These are phyloP conservation scores for Paraphoma sp. DNA, from an alignment of 2,329 filamentous ascomycete species.

Conservation along the genomic window DNA sequence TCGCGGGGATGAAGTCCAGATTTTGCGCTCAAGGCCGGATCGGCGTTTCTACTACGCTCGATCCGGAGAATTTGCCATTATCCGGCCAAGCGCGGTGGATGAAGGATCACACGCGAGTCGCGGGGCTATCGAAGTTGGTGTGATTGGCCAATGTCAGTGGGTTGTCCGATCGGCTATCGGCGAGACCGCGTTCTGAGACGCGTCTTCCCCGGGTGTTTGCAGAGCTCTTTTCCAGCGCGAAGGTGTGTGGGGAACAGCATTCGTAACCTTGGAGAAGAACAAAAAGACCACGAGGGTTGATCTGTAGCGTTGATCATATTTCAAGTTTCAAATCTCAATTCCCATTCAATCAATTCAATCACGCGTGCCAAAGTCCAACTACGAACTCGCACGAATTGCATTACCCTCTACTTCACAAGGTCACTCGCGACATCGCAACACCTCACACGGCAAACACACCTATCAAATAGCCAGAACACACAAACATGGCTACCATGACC, in stretches of 20 bases:
- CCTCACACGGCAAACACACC: not conserved
- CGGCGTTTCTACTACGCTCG: conserved; percentile 3
- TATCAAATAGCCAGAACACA: not conserved
- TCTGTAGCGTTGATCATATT: not conserved
- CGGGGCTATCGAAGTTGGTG: not conserved
- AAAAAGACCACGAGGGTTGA: not conserved
- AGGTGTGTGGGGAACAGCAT: not conserved
- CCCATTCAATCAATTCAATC: not conserved
- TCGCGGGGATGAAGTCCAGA: conserved; percentile 1
- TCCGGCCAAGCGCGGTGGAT: conserved; percentile 4
- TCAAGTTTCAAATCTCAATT: not conserved
- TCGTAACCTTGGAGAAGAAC: not conserved
- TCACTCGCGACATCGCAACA: not conserved
- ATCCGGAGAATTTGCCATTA: conserved; percentile 7
- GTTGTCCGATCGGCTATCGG: conserved; percentile 1
- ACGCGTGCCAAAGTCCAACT: not conserved
- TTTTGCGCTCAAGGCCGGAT: conserved; percentile 4
- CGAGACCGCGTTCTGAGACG: conserved; percentile 8
- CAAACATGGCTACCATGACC: not conserved
- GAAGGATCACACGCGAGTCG: conserved; percentile 16
- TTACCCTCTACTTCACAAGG: not conserved
- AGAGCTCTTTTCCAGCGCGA: conserved; percentile 17
- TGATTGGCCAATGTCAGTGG: conserved; percentile 10
- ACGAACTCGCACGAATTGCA: not conserved
- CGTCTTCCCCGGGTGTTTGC: not conserved